phyloP scores from a whole-genome alignment of 352 stramenopile species.

The Poterioochromonas sp. region DNA sequence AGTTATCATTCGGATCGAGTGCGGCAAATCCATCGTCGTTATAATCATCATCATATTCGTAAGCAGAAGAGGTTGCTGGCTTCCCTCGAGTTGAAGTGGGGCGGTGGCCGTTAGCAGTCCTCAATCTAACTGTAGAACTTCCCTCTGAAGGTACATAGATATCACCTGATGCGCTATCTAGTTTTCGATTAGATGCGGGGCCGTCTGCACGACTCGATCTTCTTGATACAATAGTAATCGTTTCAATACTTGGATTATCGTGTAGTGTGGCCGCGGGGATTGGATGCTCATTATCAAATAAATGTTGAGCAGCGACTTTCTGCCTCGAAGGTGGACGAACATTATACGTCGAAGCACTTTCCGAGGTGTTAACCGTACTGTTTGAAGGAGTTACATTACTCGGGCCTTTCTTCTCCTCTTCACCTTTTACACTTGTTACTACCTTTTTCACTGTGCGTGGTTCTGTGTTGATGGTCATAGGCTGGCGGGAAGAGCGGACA shows the following conservation, averaged over 20 bases:
- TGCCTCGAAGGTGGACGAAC: conserved; percentile 5
- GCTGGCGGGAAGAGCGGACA: too few species aligned
- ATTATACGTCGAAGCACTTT: too few species aligned
- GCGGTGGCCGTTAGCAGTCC: not conserved
- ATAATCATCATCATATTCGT: too few species aligned
- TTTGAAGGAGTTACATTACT: too few species aligned
- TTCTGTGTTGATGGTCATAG: too few species aligned
- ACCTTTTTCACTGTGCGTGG: too few species aligned
- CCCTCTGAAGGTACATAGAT: not conserved
- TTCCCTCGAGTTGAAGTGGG: not conserved
- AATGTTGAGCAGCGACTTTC: not conserved
- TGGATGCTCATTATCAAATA: not conserved
- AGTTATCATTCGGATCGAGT: not conserved
- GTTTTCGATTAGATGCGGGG: not conserved
- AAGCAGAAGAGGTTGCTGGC: not conserved
- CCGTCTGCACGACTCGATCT: not conserved
- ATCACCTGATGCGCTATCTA: not conserved
- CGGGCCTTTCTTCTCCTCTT: too few species aligned
- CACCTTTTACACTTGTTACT: too few species aligned
- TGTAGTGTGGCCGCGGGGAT: not conserved
- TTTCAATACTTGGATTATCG: not conserved
- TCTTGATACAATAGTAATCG: not conserved
- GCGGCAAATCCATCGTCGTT: not conserved
- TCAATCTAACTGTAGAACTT: not conserved
- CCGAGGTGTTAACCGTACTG: too few species aligned